These are phyloP conservation scores for Chamaecyparis obtusa DNA, from an alignment of 75 land plant genomes.

Conservation along the genomic window DNA sequence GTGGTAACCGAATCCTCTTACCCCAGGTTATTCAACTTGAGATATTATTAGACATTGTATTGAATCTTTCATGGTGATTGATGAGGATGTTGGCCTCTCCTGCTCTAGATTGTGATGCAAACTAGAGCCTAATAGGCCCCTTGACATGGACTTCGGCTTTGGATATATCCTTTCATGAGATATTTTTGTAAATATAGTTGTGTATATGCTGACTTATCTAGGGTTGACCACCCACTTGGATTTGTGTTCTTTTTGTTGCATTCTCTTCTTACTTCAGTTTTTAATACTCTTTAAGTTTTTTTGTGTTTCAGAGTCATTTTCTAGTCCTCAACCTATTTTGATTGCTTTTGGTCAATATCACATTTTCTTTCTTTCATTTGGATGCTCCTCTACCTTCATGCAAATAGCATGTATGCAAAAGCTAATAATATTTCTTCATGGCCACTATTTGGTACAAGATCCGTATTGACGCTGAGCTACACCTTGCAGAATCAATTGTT, in stretches of 20 bases:
- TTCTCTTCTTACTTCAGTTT: not conserved
- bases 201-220: not conserved
- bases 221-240: not conserved
- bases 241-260: not conserved
- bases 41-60: not conserved
- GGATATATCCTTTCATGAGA: not conserved
- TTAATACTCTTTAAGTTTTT: not conserved
- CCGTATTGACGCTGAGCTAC: not conserved
- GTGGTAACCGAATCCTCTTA: not conserved
- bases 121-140: not conserved
- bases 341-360: not conserved
- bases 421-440: not conserved
- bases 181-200: not conserved
- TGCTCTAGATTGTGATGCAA: not conserved
- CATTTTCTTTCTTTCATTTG: not conserved
- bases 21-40: not conserved
- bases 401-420: not conserved
- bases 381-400: not conserved
- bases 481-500: not conserved
- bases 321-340: not conserved
- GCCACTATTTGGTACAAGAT: not conserved
- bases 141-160: not conserved
- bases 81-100: not conserved
- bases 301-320: not conserved
- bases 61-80: not conserved